A percentile compares a stretch with the other conserved stretches of the same genome.
phyloP scores from a whole-genome alignment of 805 yeast species.

The Ogataea naganishii region DNA sequence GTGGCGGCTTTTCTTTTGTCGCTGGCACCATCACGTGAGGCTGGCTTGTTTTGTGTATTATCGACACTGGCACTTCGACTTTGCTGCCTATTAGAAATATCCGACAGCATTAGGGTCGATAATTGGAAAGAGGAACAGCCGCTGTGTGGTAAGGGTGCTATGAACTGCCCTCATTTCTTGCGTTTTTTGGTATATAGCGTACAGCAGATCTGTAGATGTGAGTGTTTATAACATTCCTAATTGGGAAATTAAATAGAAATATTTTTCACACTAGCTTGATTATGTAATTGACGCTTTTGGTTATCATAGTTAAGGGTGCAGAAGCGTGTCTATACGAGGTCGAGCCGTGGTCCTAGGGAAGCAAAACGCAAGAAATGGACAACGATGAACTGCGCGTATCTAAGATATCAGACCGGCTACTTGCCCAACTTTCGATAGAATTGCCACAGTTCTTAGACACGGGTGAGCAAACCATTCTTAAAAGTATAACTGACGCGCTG shows the following conservation, averaged over 20 bases:
- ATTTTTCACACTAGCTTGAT: too few species aligned
- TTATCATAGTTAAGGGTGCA: too few species aligned
- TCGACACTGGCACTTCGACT: slow-evolving; percentile 1
- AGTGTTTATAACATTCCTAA: too few species aligned
- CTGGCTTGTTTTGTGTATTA: not conserved
- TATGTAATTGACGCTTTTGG: too few species aligned
- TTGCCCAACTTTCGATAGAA: slow-evolving; percentile 7
- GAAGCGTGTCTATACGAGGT: too few species aligned
- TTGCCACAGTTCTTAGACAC: slow-evolving; percentile 3
- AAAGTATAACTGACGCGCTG: slow-evolving; percentile 17
- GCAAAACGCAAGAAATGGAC: slow-evolving; percentile 24
- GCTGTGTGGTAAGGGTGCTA: too few species aligned
- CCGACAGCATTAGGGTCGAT: slow-evolving; percentile 2
- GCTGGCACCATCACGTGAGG: not conserved
- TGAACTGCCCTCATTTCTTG: too few species aligned
- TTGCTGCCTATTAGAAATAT: slow-evolving; percentile 3
- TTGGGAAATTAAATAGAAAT: too few species aligned
- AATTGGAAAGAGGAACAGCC: too few species aligned
- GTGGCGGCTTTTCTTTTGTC: slow-evolving; percentile 5
- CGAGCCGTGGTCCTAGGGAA: too few species aligned
- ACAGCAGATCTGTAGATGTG: too few species aligned
- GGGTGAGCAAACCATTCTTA: not conserved
- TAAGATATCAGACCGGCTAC: slow-evolving; percentile 17
- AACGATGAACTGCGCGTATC: slow-evolving; percentile 22
- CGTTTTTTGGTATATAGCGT: too few species aligned